Evolutionary conservation across 495 filamentous ascomycete species (phyloP).

Genomic region (Aspergillus diversus): DNA sequence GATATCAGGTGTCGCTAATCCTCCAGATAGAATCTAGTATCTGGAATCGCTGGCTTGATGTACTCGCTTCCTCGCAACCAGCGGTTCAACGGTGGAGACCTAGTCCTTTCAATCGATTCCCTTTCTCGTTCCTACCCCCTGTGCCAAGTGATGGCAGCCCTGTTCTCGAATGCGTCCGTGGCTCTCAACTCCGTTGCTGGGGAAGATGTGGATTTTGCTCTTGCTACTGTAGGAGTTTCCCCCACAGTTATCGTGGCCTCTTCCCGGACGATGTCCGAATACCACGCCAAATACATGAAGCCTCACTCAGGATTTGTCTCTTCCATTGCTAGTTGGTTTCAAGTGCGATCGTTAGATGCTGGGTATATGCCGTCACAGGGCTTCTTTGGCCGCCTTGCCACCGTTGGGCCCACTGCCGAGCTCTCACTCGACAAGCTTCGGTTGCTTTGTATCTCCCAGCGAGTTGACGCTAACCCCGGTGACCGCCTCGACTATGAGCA

Average conservation of each 20-base stretch:
- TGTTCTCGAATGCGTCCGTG: conserved; percentile 81
- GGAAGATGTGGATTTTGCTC: conserved; percentile 64
- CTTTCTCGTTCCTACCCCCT: conserved; percentile 80
- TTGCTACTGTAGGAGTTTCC: conserved; percentile 71
- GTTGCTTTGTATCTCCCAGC: conserved; percentile 46
- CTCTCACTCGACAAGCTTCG: conserved; percentile 73
- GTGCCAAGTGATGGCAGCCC: conserved; percentile 76
- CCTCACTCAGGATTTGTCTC: conserved; percentile 55
- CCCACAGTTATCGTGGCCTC: conserved; percentile 86
- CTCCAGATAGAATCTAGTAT: conserved; percentile 65
- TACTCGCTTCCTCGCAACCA: conserved; percentile 72
- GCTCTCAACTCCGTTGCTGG: conserved; percentile 88
- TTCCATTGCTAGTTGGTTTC: conserved; percentile 67
- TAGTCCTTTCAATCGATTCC: conserved; percentile 87
- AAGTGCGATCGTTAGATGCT: conserved; percentile 65
- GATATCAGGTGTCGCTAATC: conserved; percentile 18
- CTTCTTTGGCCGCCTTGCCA: conserved; percentile 46
- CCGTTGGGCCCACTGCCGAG: conserved; percentile 65
- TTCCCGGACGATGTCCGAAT: conserved; percentile 68
- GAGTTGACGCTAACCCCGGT: conserved; percentile 35
- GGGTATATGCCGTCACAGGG: conserved; percentile 65
- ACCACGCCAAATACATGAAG: conserved; percentile 60
- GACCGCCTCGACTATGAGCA: conserved; percentile 62
- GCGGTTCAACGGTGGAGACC: conserved; percentile 70
- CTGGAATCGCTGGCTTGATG: conserved; percentile 78